phyloP scores from a whole-genome alignment of 768 basidiomycete genomes.

The Panaeolus papilionaceus region DNA sequence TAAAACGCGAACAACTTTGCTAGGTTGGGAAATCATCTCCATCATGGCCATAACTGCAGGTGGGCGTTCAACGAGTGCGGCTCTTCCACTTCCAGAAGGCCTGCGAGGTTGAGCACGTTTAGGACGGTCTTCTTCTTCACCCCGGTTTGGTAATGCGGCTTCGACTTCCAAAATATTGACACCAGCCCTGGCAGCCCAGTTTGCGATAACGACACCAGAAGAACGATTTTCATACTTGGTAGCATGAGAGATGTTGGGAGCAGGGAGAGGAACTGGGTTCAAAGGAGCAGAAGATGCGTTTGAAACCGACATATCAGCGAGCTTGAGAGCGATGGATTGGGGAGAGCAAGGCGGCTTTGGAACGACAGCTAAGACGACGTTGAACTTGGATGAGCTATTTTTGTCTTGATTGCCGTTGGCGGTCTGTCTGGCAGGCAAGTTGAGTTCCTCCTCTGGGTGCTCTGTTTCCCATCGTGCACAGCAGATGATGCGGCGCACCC shows the following conservation, averaged over 20 bases:
- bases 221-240: slow-evolving; percentile 72
- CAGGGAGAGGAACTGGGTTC: slow-evolving; percentile 71
- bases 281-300: slow-evolving; percentile 31
- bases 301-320: slow-evolving; percentile 34
- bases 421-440: slow-evolving; percentile 17
- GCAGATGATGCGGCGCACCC: slow-evolving; percentile 85
- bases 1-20: slow-evolving; percentile 78
- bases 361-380: slow-evolving; percentile 69
- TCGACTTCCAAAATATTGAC: slow-evolving; percentile 63
- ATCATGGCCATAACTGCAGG: slow-evolving; percentile 84
- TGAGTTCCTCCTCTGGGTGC: slow-evolving; percentile 44
- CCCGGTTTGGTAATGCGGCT: slow-evolving; percentile 45
- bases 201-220: slow-evolving; percentile 62
- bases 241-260: slow-evolving; percentile 53
- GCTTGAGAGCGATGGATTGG: slow-evolving; percentile 33
- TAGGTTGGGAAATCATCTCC: slow-evolving; percentile 76
- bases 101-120: slow-evolving; percentile 36
- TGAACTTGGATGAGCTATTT: slow-evolving; percentile 33
- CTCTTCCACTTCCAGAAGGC: slow-evolving; percentile 32
- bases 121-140: slow-evolving; percentile 37
- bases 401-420: slow-evolving; percentile 17
- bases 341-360: slow-evolving; percentile 42
- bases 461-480: slow-evolving; percentile 81
- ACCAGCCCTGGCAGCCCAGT: slow-evolving; percentile 73
- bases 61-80: slow-evolving; percentile 75